Conservation (phyloP, 2,329 filamentous ascomycete species). For the Aspergillus niger region DNA sequence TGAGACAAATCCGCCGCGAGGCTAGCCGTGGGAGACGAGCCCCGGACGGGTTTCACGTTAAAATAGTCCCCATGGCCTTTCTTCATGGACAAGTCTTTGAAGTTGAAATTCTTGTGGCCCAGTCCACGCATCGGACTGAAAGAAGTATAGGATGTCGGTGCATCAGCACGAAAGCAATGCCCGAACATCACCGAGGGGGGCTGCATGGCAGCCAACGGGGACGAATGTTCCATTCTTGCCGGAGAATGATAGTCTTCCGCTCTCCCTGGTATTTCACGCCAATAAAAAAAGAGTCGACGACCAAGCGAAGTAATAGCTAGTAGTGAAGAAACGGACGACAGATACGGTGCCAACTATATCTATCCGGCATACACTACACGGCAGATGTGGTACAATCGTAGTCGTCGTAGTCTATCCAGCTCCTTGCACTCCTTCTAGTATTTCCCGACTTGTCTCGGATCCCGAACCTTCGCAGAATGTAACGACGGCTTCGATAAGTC, state of each 20-base stretch:
- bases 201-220: conserved; percentile 90
- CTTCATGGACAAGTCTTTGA: conserved; percentile 74
- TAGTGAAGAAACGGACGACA: conserved; percentile 11
- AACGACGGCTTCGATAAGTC: conserved; percentile 19
- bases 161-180: conserved; percentile 62
- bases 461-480: conserved; percentile 12
- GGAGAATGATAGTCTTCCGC: conserved; percentile 13
- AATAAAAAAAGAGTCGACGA: background rate
- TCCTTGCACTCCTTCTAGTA: conserved; percentile 4
- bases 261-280: background rate
- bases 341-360: conserved; percentile 19
- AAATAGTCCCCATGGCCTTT: conserved; percentile 75
- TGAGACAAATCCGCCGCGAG: conserved; percentile 92
- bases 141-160: conserved; percentile 55
- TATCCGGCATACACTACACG: conserved; percentile 26
- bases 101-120: conserved; percentile 70
- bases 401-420: conserved; percentile 15
- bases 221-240: conserved; percentile 80
- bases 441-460: conserved; percentile 16
- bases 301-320: background rate
- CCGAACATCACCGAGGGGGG: conserved; percentile 65
- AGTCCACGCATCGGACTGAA: conserved; percentile 58
- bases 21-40: conserved; percentile 87
- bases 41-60: conserved; percentile 71
- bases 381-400: conserved; percentile 11